Percentiles rank a stretch among this genome's conserved stretches.
Evolutionary conservation across 2,329 filamentous ascomycete genomes (phyloP).

Genomic region (Fusarium sp.): DNA sequence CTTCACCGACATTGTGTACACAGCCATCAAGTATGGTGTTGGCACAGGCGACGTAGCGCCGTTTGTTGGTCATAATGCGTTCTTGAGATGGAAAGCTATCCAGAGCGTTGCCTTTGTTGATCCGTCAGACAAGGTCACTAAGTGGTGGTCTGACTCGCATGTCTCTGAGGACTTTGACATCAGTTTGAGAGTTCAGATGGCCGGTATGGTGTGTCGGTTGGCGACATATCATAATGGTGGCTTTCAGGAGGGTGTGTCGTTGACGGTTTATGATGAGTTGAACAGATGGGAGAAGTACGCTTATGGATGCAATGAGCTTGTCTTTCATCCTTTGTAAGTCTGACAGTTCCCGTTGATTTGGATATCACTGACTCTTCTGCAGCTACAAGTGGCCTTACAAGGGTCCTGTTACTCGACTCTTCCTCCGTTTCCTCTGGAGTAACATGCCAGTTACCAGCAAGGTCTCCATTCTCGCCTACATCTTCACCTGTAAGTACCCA

Average conservation of each 20-base stretch:
- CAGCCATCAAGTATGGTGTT: constrained; percentile 75
- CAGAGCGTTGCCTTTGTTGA: constrained; percentile 39
- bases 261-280: constrained; percentile 78
- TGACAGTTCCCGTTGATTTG: fast-evolving
- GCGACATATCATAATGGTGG: constrained; percentile 74
- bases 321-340: constrained; percentile 70
- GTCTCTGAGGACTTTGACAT: constrained; percentile 85
- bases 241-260: constrained; percentile 78
- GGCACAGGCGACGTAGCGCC: constrained; percentile 77
- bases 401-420: constrained; percentile 71
- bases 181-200: constrained; percentile 74
- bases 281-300: constrained; percentile 79
- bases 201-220: constrained; percentile 73
- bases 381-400: constrained; percentile 63
- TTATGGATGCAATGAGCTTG: constrained; percentile 75
- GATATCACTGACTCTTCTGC: fast-evolving
- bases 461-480: constrained; percentile 74
- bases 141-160: constrained; percentile 79
- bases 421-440: constrained; percentile 40
- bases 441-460: constrained; percentile 70
- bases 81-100: constrained; percentile 70
- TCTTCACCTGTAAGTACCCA: constrained; percentile 62
- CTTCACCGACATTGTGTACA: constrained; percentile 83
- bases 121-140: constrained; percentile 60
- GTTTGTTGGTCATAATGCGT: constrained; percentile 82